A percentile compares a stretch with the other conserved stretches of the same genome.
phyloP scores from a whole-genome alignment of 1,284 basidiomycete genomes.

The Coniophora puteana region DNA sequence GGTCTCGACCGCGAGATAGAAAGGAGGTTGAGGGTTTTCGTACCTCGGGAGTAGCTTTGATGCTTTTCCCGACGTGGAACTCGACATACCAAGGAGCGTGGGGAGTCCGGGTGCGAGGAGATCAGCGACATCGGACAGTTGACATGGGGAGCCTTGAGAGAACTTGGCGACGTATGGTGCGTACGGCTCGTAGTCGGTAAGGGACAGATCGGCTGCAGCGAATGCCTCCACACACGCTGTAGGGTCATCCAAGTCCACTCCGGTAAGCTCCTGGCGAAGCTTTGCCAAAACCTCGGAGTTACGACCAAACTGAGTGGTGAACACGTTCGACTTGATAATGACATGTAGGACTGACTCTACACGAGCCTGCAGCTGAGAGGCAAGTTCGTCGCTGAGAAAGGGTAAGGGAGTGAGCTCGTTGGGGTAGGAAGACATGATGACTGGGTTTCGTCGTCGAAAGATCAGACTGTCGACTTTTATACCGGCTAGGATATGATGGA shows the following conservation, averaged over 20 bases:
- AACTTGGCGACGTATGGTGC: conserved; percentile 16
- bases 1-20: no score
- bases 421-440: no score
- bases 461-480: no score
- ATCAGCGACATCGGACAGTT: conserved; percentile 11
- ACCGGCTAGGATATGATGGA: no score
- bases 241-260: not conserved
- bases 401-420: no score
- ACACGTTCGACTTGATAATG: not conserved
- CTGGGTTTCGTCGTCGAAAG: no score
- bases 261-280: not conserved
- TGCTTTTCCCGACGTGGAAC: conserved; percentile 11
- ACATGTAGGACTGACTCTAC: not conserved
- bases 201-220: not conserved
- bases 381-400: not conserved
- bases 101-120: conserved; percentile 18
- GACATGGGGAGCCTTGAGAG: conserved; percentile 8
- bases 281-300: not conserved
- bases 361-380: not conserved
- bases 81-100: conserved; percentile 10
- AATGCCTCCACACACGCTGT: not conserved
- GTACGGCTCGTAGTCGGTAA: conserved; percentile 16
- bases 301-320: not conserved
- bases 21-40: not conserved
- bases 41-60: conserved; percentile 16